Conservation (phyloP, 768 basidiomycete genomes). For the Polyporus arcularius region DNA sequence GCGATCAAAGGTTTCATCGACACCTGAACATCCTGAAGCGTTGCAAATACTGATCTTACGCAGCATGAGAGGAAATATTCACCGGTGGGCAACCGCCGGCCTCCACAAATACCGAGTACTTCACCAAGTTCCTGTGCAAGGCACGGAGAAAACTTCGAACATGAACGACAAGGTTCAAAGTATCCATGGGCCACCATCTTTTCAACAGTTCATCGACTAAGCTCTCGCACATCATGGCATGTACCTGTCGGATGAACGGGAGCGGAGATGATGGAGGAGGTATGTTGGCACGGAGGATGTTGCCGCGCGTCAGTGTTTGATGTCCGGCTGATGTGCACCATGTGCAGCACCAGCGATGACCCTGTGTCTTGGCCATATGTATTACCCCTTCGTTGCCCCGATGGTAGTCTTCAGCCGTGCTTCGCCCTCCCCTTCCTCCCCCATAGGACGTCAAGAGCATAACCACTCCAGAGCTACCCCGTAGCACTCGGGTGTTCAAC, state of each 20-base stretch:
- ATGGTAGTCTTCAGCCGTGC: slow-evolving; percentile 1
- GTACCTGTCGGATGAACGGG: background rate
- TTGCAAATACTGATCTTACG: no score
- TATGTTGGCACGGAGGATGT: background rate
- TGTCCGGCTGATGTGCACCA: background rate
- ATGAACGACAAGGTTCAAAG: no score
- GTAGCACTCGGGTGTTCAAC: background rate
- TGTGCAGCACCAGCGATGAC: background rate
- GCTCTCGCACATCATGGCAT: no score
- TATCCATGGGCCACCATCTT: no score
- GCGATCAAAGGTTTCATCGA: no score
- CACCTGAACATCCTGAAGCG: no score
- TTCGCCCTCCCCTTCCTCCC: slow-evolving; percentile 3
- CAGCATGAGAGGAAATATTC: no score
- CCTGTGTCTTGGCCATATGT: background rate
- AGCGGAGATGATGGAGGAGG: background rate
- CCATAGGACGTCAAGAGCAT: background rate
- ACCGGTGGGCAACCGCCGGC: no score
- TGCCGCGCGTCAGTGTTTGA: background rate
- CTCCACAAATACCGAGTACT: no score
- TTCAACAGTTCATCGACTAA: no score
- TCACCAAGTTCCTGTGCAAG: no score
- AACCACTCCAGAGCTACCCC: background rate
- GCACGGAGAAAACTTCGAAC: no score
- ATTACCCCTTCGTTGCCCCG: slow-evolving; percentile 6